Evolutionary conservation across 805 yeast species (phyloP).

Genomic region (Kodamaea restingae): DNA sequence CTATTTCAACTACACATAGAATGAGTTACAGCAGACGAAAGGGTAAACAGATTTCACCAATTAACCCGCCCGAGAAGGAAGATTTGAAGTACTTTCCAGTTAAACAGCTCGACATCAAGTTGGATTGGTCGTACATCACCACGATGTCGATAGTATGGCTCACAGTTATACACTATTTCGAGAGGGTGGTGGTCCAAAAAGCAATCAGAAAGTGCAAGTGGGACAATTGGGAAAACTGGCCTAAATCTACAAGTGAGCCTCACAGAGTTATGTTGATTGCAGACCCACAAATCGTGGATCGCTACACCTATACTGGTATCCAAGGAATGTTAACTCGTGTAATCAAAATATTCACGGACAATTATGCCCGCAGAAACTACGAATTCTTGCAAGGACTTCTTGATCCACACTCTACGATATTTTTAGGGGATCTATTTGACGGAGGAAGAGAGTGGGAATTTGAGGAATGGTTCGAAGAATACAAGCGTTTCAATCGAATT

Average conservation of each 20-base stretch:
- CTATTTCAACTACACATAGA: background rate
- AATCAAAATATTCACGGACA: constrained; percentile 65
- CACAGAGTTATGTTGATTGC: constrained; percentile 64
- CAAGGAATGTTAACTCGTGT: constrained; percentile 47
- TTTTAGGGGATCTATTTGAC: constrained; percentile 89
- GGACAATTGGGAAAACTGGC: constrained; percentile 66
- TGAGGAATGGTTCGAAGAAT: constrained; percentile 66
- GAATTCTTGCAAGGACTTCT: constrained; percentile 51
- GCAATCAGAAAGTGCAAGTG: constrained; percentile 42
- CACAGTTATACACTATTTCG: constrained; percentile 26
- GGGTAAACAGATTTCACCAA: constrained; percentile 10
- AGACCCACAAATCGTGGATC: constrained; percentile 93
- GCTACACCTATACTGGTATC: constrained; percentile 76
- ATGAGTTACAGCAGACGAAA: constrained; percentile 21
- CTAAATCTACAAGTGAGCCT: constrained; percentile 23
- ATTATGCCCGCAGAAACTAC: constrained; percentile 76
- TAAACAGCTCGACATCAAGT: background rate
- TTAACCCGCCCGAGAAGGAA: background rate
- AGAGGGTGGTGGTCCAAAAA: constrained; percentile 24
- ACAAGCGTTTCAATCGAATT: constrained; percentile 58
- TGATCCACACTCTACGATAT: constrained; percentile 72
- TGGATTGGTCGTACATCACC: constrained; percentile 11
- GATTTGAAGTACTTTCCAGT: background rate
- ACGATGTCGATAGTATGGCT: constrained; percentile 23
- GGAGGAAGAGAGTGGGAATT: constrained; percentile 89